Conservation (phyloP, 768 basidiomycete species). For the Russula ochroleuca region DNA sequence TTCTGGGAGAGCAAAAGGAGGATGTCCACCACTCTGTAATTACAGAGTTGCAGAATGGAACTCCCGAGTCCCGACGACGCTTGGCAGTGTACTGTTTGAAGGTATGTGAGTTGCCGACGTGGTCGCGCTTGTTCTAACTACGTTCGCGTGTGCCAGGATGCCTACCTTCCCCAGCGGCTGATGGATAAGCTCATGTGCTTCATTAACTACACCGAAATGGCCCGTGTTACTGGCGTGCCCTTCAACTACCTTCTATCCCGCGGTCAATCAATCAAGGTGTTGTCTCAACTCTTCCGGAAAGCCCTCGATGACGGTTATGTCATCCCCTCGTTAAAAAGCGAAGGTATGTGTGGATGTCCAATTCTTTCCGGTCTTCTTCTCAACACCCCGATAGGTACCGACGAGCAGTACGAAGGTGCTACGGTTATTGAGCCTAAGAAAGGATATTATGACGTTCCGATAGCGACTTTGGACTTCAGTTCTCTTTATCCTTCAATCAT, state of each 20-base stretch:
- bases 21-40: conserved; percentile 99
- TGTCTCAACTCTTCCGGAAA: conserved; percentile 91
- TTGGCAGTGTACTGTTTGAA: conserved; percentile 98
- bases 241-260: conserved; percentile 93
- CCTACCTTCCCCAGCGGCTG: conserved; percentile 92
- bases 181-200: conserved; percentile 99
- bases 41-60: conserved; percentile 96
- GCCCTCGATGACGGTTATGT: conserved; percentile 90
- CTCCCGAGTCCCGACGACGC: conserved; percentile 85
- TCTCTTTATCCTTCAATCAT: conserved; percentile 99
- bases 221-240: conserved; percentile 99
- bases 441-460: conserved; percentile 94
- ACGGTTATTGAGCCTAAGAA: conserved; percentile 97
- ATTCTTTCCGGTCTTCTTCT: neutral
- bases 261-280: conserved; percentile 97
- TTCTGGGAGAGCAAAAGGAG: conserved; percentile 98
- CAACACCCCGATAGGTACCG: conserved; percentile 51
- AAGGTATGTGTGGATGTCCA: conserved; percentile 48
- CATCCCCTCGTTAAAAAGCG: conserved; percentile 77
- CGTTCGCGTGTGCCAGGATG: conserved; percentile 57
- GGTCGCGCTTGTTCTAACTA: neutral
- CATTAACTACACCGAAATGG: conserved; percentile 97
- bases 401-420: conserved; percentile 98
- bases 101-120: conserved; percentile 41
- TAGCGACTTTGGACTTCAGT: conserved; percentile 97